Evolutionary conservation across 2,329 filamentous ascomycete species (phyloP), one percentile per base, ranked within the genome.

Genomic region (Cercospora zeina): DNA sequence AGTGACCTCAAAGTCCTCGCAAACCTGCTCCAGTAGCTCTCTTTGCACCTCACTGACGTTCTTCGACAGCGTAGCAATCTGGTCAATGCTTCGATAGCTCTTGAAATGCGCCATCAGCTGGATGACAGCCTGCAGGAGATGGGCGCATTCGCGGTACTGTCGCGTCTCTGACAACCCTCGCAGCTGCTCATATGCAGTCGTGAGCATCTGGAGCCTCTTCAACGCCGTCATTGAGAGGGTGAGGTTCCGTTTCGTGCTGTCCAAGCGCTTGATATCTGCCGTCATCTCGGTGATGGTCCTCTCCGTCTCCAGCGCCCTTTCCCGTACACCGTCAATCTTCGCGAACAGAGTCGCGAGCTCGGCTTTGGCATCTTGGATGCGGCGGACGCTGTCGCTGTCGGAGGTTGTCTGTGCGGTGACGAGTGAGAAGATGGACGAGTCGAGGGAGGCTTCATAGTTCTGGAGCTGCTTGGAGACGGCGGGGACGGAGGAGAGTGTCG

Each of bases 21-120:
- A 99, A n/a, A 99, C 89, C 77, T 99, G 95, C 79, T 99, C 95
- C 61, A 97, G 80, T 62, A 99, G 79, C 75, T 97, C 93, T 63
- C 93, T 83, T 78, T 99, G 95, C 66, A 99, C 82, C 70, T 97
- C 95, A 5, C 92, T 89, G 36, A 99, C 95, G 71, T 96, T 96
- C 56, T 91, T 87, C 73, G 91, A 96, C 66, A 99, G 82, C 0
- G 90, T 90, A 30, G 95, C 95, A 74, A 99, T 97, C 82, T 99
- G 95, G 74, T 97, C 93, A 70, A 99, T 97, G 70, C 92, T 96
- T 62, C 95, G 84, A 76, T 97, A 99, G 77, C 91, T 96, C 79
- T 96, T 96, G 83, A 99, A 99, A 78, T 99, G 93, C 68, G 90
- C 90, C 90, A 97, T 97, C 50, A 99, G 87, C 83, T 99, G 95